Evolutionary conservation across 108 stramenopile species (phyloP).

Genomic region (Nitzschia sp.): DNA sequence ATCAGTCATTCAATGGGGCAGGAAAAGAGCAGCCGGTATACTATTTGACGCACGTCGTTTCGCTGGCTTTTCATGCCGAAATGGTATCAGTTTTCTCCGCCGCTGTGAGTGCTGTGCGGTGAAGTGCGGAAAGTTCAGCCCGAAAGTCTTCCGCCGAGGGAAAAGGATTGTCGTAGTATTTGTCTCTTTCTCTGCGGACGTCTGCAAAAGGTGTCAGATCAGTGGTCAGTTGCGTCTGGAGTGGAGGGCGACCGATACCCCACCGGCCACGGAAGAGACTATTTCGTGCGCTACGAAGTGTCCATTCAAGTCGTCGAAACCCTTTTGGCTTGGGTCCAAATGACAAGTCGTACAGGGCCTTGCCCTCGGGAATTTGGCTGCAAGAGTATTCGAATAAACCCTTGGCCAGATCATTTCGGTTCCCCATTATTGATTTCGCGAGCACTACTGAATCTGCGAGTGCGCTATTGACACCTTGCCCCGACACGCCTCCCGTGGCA

Average conservation of each 20-base stretch:
- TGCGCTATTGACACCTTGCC: constrained; percentile 80
- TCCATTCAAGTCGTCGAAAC: constrained; percentile 27
- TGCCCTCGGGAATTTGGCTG: constrained; percentile 70
- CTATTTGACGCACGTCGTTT: too few relatives aligned
- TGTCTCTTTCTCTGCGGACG: constrained; percentile 54
- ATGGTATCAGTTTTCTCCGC: too few relatives aligned
- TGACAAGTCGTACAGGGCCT: constrained; percentile 74
- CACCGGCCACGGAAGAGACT: constrained; percentile 62
- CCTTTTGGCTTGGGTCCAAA: constrained; percentile 55
- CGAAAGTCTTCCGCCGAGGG: constrained; percentile 45
- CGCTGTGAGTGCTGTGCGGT: not conserved
- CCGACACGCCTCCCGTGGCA: constrained; percentile 79
- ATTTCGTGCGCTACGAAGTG: constrained; percentile 44
- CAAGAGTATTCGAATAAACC: constrained; percentile 59
- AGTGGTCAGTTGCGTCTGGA: constrained; percentile 68
- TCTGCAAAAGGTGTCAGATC: constrained; percentile 54
- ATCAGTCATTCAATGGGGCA: too few relatives aligned
- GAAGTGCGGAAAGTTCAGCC: not conserved
- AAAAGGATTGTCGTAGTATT: constrained; percentile 51
- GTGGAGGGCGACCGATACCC: constrained; percentile 64
- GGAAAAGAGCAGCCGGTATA: too few relatives aligned
- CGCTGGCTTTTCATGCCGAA: too few relatives aligned
- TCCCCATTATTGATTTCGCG: constrained; percentile 41
- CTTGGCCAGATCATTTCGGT: constrained; percentile 30
- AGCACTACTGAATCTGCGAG: constrained; percentile 59